These are phyloP conservation scores for Daldinia sp. DNA, from an alignment of 2,329 filamentous ascomycete species.

Conservation along the genomic window DNA sequence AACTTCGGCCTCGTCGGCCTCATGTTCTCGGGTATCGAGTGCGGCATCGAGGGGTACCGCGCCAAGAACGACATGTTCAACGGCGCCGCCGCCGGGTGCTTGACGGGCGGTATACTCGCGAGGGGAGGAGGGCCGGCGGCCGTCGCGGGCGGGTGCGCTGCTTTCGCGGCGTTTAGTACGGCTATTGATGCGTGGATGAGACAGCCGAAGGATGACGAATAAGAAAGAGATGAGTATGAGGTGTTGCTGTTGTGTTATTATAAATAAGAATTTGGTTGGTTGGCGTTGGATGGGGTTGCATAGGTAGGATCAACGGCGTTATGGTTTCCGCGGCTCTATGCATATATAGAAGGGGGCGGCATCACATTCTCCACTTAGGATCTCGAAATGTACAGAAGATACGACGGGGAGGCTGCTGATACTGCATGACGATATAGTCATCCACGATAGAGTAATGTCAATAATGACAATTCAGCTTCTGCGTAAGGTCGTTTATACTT, in stretches of 20 bases:
- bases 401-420: not conserved
- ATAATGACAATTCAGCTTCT: not conserved
- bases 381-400: constrained; percentile 29
- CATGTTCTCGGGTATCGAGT: constrained; percentile 92
- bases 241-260: too few species aligned
- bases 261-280: not conserved
- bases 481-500: not conserved
- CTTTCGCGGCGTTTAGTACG: constrained; percentile 92
- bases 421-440: constrained; percentile 9
- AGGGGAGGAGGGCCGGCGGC: constrained; percentile 91
- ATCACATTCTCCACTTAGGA: constrained; percentile 39
- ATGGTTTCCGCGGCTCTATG: constrained; percentile 31
- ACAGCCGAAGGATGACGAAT: constrained; percentile 74
- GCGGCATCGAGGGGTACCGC: constrained; percentile 90
- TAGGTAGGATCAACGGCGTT: constrained; percentile 51
- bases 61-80: constrained; percentile 96
- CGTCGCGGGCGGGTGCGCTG: constrained; percentile 85
- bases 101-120: constrained; percentile 90
- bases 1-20: constrained; percentile 96
- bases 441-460: constrained; percentile 17
- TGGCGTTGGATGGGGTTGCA: constrained; percentile 42
- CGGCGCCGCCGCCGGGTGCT: constrained; percentile 86
- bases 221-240: constrained; percentile 37
- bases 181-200: constrained; percentile 95
- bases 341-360: constrained; percentile 21